These are phyloP conservation scores for Phylloporus sp. DNA, from an alignment of 768 basidiomycete species.

Conservation along the genomic window DNA sequence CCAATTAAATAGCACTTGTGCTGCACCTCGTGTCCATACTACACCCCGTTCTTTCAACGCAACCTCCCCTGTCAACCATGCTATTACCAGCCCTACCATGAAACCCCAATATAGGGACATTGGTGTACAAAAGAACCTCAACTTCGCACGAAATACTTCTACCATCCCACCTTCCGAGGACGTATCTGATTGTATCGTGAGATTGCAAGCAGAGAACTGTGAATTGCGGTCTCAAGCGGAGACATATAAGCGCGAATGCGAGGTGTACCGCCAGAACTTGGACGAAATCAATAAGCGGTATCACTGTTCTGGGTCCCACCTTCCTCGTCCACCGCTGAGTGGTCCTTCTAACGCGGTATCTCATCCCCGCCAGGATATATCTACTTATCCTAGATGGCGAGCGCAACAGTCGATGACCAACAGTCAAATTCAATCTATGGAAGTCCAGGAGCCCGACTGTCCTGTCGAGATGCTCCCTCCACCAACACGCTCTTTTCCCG, in stretches of 20 bases:
- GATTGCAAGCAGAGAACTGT: slow-evolving; percentile 16
- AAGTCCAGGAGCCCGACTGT: slow-evolving; percentile 3
- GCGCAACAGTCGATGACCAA: neutral
- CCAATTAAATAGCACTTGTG: slow-evolving; percentile 17
- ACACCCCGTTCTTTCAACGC: slow-evolving; percentile 3
- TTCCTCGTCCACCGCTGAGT: neutral
- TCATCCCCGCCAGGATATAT: neutral
- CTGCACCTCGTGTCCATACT: slow-evolving; percentile 5
- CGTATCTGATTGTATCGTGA: slow-evolving; percentile 11
- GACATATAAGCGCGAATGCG: slow-evolving; percentile 4
- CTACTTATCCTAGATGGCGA: slow-evolving; percentile 20
- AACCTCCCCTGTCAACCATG: neutral
- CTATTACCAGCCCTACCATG: neutral
- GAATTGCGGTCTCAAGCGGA: slow-evolving; percentile 9
- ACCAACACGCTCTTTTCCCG: slow-evolving; percentile 7
- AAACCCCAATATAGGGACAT: slow-evolving; percentile 15
- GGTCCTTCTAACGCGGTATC: neutral
- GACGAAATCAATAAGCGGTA: slow-evolving; percentile 13
- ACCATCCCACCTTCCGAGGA: slow-evolving; percentile 1
- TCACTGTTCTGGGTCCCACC: neutral
- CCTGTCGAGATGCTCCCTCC: slow-evolving; percentile 16
- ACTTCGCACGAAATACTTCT: slow-evolving; percentile 17
- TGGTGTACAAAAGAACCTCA: slow-evolving; percentile 22
- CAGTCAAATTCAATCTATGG: neutral
- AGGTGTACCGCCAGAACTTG: slow-evolving; percentile 4